These are phyloP conservation scores for Psilocybe subaeruginosa DNA, from an alignment of 768 basidiomycete species.

Conservation along the genomic window DNA sequence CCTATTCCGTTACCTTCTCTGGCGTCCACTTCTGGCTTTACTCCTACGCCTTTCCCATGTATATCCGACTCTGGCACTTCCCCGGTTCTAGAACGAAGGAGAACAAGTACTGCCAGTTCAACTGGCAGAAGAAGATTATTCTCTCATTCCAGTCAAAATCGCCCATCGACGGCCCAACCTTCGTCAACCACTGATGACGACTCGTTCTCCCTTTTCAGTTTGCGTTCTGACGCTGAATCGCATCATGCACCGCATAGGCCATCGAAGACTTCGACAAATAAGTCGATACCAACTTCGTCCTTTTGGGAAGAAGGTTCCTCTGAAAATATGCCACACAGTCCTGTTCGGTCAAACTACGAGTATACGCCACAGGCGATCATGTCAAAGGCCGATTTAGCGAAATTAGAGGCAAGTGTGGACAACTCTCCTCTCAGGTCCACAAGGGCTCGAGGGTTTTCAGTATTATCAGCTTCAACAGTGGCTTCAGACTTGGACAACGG, in stretches of 20 bases:
- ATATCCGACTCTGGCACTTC: constrained; percentile 17
- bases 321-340: constrained; percentile 40
- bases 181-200: constrained; percentile 50
- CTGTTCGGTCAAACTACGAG: constrained; percentile 36
- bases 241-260: constrained; percentile 25
- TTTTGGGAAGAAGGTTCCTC: constrained; percentile 52
- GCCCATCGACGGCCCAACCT: constrained; percentile 54
- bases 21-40: constrained; percentile 31
- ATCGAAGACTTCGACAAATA: constrained; percentile 23
- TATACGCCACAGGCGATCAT: constrained; percentile 69
- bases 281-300: constrained; percentile 27
- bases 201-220: constrained; percentile 54
- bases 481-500: constrained; percentile 31
- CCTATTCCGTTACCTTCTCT: constrained; percentile 46
- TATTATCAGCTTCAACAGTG: constrained; percentile 42
- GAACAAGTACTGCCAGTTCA: constrained; percentile 32
- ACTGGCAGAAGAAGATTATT: constrained; percentile 61
- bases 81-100: constrained; percentile 24
- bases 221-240: constrained; percentile 47
- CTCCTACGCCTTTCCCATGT: constrained; percentile 24
- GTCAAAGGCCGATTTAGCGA: constrained; percentile 66
- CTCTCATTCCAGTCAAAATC: constrained; percentile 55
- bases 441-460: constrained; percentile 36
- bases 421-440: constrained; percentile 16
- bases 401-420: constrained; percentile 57